Percentiles rank a stretch among this genome's conserved stretches.
Evolutionary conservation across 257 asterid species (phyloP).

Genomic region (Scutellaria baicalensis): DNA sequence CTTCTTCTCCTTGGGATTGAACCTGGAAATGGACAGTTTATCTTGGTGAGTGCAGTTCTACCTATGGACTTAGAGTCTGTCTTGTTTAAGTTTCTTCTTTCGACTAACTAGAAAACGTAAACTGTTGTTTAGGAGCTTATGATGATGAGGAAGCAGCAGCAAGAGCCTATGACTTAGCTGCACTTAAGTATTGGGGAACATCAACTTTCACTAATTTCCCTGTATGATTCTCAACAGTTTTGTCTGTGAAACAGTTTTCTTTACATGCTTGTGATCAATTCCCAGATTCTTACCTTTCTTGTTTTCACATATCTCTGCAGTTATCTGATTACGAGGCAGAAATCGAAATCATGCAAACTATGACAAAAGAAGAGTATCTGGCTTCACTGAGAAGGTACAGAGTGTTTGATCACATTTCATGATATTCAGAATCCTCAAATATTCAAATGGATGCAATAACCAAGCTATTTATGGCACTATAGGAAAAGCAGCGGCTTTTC

Average conservation of each 20-base stretch:
- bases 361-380: constrained; percentile 51
- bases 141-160: constrained; percentile 59
- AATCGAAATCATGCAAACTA: constrained; percentile 36
- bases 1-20: not conserved
- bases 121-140: constrained; percentile 36
- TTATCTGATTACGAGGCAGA: constrained; percentile 39
- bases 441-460: not conserved
- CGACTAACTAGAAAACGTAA: not conserved
- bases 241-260: not conserved
- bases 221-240: constrained; percentile 21
- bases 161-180: constrained; percentile 50
- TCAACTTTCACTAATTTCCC: constrained; percentile 47
- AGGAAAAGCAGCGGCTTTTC: constrained; percentile 85
- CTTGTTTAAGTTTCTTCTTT: not conserved
- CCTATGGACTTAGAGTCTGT: not conserved
- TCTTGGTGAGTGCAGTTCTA: constrained; percentile 37
- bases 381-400: constrained; percentile 45
- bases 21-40: constrained; percentile 31
- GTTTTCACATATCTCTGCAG: constrained; percentile 14
- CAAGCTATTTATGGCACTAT: not conserved
- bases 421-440: not conserved
- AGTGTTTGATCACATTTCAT: not conserved
- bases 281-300: not conserved
- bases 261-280: not conserved
- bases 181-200: constrained; percentile 54